Percentiles rank a stretch among this genome's conserved stretches.
These are phyloP conservation scores for Avena atlantica DNA, from an alignment of 176 grass and related monocot species.

Conservation along the genomic window DNA sequence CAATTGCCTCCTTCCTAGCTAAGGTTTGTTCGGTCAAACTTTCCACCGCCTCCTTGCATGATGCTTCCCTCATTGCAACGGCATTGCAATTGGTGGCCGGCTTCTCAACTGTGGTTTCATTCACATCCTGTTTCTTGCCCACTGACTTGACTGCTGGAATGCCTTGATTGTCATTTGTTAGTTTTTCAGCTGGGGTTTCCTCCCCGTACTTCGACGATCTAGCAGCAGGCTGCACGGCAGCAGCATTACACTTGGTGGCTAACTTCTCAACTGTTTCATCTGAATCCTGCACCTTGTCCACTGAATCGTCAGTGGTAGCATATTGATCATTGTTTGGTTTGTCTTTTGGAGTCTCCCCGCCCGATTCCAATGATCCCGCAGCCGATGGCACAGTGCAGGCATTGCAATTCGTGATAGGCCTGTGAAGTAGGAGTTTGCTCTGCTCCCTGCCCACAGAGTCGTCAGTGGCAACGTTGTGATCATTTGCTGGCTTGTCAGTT, in stretches of 20 bases:
- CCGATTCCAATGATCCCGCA: not conserved
- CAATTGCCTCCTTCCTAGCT: not conserved
- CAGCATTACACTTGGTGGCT: not conserved
- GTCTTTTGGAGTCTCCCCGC: not conserved
- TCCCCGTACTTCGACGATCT: not conserved
- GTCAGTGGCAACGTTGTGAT: not conserved
- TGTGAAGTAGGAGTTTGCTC: not conserved
- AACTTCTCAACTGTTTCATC: not conserved
- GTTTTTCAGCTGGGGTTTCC: not conserved
- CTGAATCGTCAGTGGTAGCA: not conserved
- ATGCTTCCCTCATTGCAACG: not conserved
- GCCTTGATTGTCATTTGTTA: not conserved
- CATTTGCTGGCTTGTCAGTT: not conserved
- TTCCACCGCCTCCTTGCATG: not conserved
- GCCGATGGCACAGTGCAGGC: not conserved
- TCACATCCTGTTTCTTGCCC: not conserved
- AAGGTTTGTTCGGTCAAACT: not conserved
- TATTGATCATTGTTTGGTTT: not conserved
- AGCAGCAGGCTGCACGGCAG: not conserved
- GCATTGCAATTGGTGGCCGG: not conserved
- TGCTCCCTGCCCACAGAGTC: not conserved
- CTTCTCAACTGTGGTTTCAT: conserved; percentile 13
- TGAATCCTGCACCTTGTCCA: not conserved
- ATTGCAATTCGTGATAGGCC: not conserved
- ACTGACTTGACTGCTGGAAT: not conserved